Evolutionary conservation across 2,329 filamentous ascomycete genomes (phyloP), one percentile per base, ranked within the genome.

Genomic region (Aureobasidium lini): DNA sequence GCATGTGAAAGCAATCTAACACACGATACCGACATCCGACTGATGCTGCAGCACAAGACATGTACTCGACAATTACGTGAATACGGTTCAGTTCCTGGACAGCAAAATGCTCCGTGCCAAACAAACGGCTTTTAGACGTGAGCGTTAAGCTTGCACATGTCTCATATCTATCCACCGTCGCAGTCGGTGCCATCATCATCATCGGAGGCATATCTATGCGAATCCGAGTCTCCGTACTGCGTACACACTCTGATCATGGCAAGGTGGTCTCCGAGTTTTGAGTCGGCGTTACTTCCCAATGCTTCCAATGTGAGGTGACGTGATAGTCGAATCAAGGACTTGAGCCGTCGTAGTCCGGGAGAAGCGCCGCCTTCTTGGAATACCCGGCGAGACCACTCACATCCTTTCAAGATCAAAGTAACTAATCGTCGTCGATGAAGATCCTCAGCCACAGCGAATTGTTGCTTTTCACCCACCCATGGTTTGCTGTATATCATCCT

Each of bases 1-100:
- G 28, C 54, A 57, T 57, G 54, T 57, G 54, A 57, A 57, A 57
- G 54, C 43, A 57, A 57, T 57, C 23, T 57, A 52, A 39, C 34
- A 31, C 36, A 31, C 36, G 8, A 52, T 16, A 39, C 34, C 48
- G 39, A 34, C 50, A 42, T 37, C 37, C 50, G 50, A 54, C 15
- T n/a, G 37, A 32, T 43, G 39, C 37, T 42, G 29, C 48, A 40
- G 23, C 34, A 28, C 23, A 16, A 39, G 48, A 31, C 36, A 52
- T 52, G 48, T 52, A 40, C 36, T 52, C 36, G 48, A 52, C 36
- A 40, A 29, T 52, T 52, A 43, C 37, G 50, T 42, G 50, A 34
- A 54, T 34, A 34, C 28, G 50, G 15, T 43, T 23, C 31, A 31
- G 37, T 44, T 37, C 40, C 31, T 34, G 40, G 39, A n/a, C 32